Conservation (phyloP, 108 stramenopile genomes). For the Parietichytrium sp. region DNA sequence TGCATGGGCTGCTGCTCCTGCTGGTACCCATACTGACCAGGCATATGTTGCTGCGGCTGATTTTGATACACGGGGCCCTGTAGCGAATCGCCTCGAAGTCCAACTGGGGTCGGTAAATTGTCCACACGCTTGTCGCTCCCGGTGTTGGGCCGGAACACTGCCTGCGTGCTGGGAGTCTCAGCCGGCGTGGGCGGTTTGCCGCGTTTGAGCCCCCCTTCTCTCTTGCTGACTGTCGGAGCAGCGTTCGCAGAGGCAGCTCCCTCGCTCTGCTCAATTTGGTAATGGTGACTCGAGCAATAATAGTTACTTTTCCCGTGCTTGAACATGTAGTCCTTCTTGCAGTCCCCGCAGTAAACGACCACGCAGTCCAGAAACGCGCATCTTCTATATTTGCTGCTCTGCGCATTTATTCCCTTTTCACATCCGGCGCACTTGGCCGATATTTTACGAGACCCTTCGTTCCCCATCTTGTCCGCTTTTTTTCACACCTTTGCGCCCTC, state of each 20-base stretch:
- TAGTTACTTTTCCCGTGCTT: slow-evolving; percentile 20
- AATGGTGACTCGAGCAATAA: not conserved
- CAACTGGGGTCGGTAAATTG: too few relatives aligned
- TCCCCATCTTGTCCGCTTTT: slow-evolving; percentile 22
- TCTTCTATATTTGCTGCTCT: not conserved
- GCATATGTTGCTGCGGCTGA: too few relatives aligned
- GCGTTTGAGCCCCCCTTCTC: too few relatives aligned
- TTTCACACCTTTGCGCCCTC: too few relatives aligned
- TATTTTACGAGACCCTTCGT: slow-evolving; percentile 17
- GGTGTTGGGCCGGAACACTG: not conserved
- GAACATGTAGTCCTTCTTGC: slow-evolving; percentile 28
- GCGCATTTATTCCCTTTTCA: not conserved
- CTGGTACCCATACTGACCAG: too few relatives aligned
- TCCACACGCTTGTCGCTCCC: not conserved
- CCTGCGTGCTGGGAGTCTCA: slow-evolving; percentile 21
- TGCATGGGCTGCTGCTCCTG: too few relatives aligned
- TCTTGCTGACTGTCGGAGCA: slow-evolving; percentile 1
- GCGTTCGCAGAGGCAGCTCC: not conserved
- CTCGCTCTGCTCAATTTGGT: not conserved
- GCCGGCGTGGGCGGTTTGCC: slow-evolving; percentile 34
- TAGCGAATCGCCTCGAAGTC: too few relatives aligned
- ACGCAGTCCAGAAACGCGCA: not conserved
- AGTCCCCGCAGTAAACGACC: slow-evolving; percentile 18
- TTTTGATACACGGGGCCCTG: too few relatives aligned
- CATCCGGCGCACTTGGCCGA: not conserved